These are phyloP conservation scores for Puccinia novopanici DNA, from an alignment of 1,284 basidiomycete genomes.

Conservation along the genomic window DNA sequence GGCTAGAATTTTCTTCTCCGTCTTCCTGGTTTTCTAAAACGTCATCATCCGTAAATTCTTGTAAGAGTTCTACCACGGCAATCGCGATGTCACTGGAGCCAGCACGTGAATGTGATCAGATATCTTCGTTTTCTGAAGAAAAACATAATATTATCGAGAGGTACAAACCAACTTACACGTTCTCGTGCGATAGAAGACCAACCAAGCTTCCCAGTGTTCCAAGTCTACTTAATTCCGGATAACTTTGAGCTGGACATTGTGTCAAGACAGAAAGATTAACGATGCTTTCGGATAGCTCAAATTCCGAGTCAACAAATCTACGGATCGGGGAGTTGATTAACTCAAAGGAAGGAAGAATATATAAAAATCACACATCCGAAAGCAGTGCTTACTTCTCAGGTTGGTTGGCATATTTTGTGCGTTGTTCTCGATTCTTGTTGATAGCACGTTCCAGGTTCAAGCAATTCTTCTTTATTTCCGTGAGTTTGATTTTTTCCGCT, in stretches of 20 bases:
- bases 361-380: not conserved
- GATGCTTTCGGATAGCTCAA: conserved; percentile 82
- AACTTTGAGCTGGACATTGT: conserved; percentile 77
- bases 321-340: not conserved
- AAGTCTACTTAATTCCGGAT: conserved; percentile 81
- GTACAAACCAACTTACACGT: conserved; percentile 53
- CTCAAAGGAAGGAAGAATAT: not conserved
- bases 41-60: conserved; percentile 95
- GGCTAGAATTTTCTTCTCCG: conserved; percentile 55
- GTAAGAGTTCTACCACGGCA: conserved; percentile 83
- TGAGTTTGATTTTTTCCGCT: conserved; percentile 68
- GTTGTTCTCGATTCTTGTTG: conserved; percentile 89
- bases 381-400: conserved; percentile 55
- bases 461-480: conserved; percentile 73
- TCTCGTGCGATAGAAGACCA: conserved; percentile 68
- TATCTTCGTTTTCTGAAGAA: not conserved
- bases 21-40: conserved; percentile 76
- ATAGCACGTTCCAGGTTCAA: conserved; percentile 81
- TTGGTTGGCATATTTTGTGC: conserved; percentile 61
- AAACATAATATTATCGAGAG: not conserved
- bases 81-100: conserved; percentile 93
- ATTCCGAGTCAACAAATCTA: conserved; percentile 98
- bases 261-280: conserved; percentile 81
- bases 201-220: conserved; percentile 72
- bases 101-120: conserved; percentile 63